These are phyloP conservation scores for Fusarium nisikadoi DNA, from an alignment of 2,329 filamentous ascomycete species.

Conservation along the genomic window DNA sequence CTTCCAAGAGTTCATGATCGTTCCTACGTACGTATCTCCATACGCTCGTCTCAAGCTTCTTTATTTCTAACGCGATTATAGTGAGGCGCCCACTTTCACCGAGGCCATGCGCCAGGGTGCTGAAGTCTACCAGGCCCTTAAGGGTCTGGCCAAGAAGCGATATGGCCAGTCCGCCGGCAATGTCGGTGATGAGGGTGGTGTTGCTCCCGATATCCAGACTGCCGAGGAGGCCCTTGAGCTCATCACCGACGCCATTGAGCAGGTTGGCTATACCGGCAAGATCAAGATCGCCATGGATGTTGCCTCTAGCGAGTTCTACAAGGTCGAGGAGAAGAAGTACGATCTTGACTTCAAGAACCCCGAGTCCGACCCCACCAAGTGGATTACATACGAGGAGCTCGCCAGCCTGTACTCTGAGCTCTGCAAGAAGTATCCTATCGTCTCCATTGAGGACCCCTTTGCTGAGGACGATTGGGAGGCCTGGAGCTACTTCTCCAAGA, in stretches of 20 bases:
- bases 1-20: slow-evolving; percentile 98
- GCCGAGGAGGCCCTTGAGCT: slow-evolving; percentile 96
- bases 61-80: slow-evolving; percentile 48
- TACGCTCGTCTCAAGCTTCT: not conserved
- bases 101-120: slow-evolving; percentile 96
- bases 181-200: slow-evolving; percentile 99
- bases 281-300: slow-evolving; percentile 99
- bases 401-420: slow-evolving; percentile 90
- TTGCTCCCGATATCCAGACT: slow-evolving; percentile 98
- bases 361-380: slow-evolving; percentile 93
- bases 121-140: slow-evolving; percentile 98
- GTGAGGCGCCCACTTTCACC: slow-evolving; percentile 86
- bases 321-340: slow-evolving; percentile 97
- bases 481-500: slow-evolving; percentile 99
- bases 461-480: slow-evolving; percentile 99
- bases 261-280: slow-evolving; percentile 94
- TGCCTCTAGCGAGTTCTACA: slow-evolving; percentile 99
- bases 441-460: slow-evolving; percentile 99
- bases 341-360: slow-evolving; percentile 99
- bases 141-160: slow-evolving; percentile 97
- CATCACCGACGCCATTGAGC: slow-evolving; percentile 92
- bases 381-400: slow-evolving; percentile 98
- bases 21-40: slow-evolving; percentile 71
- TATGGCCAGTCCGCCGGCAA: slow-evolving; percentile 99
- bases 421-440: slow-evolving; percentile 95